A percentile compares a stretch with the other conserved stretches of the same genome.
Conservation (phyloP, 2,329 filamentous ascomycete species). For the Sporothrix brasiliensis region DNA sequence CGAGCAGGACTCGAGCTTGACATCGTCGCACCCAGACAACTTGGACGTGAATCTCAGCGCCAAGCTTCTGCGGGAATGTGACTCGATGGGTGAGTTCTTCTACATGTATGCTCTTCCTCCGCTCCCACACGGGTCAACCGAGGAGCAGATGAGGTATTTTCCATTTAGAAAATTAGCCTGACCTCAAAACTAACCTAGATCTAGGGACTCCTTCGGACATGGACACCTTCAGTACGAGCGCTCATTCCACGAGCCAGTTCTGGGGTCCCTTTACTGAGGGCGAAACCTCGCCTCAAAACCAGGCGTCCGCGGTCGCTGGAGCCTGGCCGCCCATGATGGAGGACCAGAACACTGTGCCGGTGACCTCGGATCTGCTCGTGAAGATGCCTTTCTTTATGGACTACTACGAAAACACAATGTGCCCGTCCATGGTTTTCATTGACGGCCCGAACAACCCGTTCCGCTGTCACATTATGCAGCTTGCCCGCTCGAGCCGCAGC, state of each 20-base stretch:
- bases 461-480: constrained; percentile 75
- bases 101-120: constrained; percentile 38
- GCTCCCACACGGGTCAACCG: constrained; percentile 13
- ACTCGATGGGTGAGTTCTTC: constrained; percentile 57
- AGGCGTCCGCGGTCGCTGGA: constrained; percentile 42
- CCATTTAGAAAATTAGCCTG: not conserved
- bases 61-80: constrained; percentile 59
- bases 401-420: constrained; percentile 92
- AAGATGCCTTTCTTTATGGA: constrained; percentile 88
- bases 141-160: constrained; percentile 9
- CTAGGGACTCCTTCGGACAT: constrained; percentile 49
- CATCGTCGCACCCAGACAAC: constrained; percentile 59
- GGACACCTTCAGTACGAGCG: constrained; percentile 56
- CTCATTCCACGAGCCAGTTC: constrained; percentile 52
- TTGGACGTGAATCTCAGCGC: constrained; percentile 60
- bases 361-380: constrained; percentile 67
- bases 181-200: not conserved
- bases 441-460: constrained; percentile 87
- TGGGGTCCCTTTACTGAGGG: constrained; percentile 56
- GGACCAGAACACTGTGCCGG: constrained; percentile 46
- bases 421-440: constrained; percentile 87
- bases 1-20: constrained; percentile 61
- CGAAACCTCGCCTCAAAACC: constrained; percentile 47
- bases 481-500: constrained; percentile 76
- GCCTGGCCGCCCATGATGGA: constrained; percentile 53